Base-by-base conservation (phyloP, 1,139 yeast species). In the Protomyces macrosporus region DNA sequence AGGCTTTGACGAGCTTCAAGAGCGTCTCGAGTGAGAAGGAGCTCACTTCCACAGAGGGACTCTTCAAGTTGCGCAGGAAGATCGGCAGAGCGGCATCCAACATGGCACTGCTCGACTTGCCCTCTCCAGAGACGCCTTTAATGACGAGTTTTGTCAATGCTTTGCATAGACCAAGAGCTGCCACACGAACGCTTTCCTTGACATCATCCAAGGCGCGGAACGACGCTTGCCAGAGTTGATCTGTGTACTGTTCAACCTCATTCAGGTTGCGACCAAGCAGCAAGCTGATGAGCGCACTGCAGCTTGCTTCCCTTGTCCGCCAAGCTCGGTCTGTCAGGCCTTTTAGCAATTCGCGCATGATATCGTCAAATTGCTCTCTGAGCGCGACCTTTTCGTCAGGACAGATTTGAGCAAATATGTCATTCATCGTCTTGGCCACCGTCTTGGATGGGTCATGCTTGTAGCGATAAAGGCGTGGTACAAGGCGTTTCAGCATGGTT, bases 171-270 rank as follows among this genome's bases (percentile, higher is more conserved):
- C 80, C 82, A 60, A 81, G 75, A 9, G 96, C 98, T 63, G 90
- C 95, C 65, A 83, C 83, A 58, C 98, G 80, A 3, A 93, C 98
- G 75, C 95, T 88, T 58, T 90, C 97, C 72, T 93, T 93, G 66
- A 93, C 90, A 76, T 93, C 98, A 75, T 93, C 98, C 82, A 91
- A 84, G 0, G 84, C 83, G 71, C 98, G 81, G 76, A 93, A 91
- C 63, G 95, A 85, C 88, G 88, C 85, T 4, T 81, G 79, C 98
- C 97, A 91, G 40, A 93, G 84, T 4, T 83, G 84, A 66, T 87
- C 87, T 63, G 89, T 73, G 16, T 77, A 72, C 6, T 73, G 71
- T 57, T 84, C 84, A 69, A 59, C 12, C 30, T 73, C 76, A 10
- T 80, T 83, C 52, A 83, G 72, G 1, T 85, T 80, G 40, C 82